A percentile compares a stretch with the other conserved stretches of the same genome.
phyloP scores from a whole-genome alignment of 2,329 filamentous ascomycete species.

The Paraconiothyrium brasiliense region DNA sequence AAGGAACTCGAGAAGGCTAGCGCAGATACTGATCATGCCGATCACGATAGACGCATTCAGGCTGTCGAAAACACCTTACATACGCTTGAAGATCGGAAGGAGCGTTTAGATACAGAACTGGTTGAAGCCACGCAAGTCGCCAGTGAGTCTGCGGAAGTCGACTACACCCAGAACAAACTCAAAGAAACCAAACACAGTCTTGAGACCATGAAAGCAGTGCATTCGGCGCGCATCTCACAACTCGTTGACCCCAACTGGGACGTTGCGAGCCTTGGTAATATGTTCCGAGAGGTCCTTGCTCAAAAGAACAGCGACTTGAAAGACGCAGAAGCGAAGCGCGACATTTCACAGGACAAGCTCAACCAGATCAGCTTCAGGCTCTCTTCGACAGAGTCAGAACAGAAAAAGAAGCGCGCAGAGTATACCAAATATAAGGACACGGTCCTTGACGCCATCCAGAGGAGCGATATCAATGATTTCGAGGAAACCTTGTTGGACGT shows the following conservation, averaged over 20 bases:
- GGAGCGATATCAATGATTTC: conserved; percentile 56
- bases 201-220: conserved; percentile 78
- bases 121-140: conserved; percentile 83
- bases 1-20: conserved; percentile 69
- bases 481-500: conserved; percentile 62
- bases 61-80: conserved; percentile 72
- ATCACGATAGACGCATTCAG: conserved; percentile 76
- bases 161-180: conserved; percentile 82
- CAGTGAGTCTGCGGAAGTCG: conserved; percentile 82
- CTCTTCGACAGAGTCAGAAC: conserved; percentile 69
- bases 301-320: conserved; percentile 66
- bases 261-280: conserved; percentile 72
- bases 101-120: conserved; percentile 80
- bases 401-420: conserved; percentile 71
- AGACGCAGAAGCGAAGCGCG: conserved; percentile 74
- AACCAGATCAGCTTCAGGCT: conserved; percentile 80
- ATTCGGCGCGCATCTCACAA: conserved; percentile 73
- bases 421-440: conserved; percentile 68
- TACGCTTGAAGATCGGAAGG: conserved; percentile 75
- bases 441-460: conserved; percentile 63
- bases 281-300: conserved; percentile 72
- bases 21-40: conserved; percentile 68
- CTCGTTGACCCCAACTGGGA: conserved; percentile 75
- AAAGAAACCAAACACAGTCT: conserved; percentile 77
- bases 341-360: conserved; percentile 75